Conservation (phyloP, 2,329 filamentous ascomycete genomes). For the Sporothrix phasma region DNA sequence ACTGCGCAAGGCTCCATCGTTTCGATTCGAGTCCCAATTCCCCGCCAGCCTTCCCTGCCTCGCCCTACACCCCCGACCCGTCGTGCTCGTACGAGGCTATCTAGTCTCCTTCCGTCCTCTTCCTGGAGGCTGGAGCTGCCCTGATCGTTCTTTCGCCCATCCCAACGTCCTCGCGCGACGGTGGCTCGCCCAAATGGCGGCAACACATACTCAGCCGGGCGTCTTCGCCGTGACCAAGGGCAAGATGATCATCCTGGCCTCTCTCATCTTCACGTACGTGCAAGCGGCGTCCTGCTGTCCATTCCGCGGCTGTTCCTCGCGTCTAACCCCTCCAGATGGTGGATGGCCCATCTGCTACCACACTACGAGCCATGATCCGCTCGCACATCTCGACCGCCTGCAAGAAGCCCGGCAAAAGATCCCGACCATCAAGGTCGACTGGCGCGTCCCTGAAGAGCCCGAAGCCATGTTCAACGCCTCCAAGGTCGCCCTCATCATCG, state of each 20-base stretch:
- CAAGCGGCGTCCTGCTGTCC: no score
- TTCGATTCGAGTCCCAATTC: not conserved
- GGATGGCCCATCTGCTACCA: conserved; percentile 35
- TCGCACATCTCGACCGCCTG: conserved; percentile 29
- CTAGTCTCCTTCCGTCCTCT: not conserved
- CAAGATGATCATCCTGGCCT: conserved; percentile 28
- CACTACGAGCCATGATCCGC: conserved; percentile 34
- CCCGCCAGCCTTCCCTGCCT: not conserved
- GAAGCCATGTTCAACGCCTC: conserved; percentile 35
- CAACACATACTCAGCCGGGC: conserved; percentile 17
- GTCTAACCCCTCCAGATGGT: conserved; percentile 32
- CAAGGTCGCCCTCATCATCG: conserved; percentile 44
- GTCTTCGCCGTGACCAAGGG: conserved; percentile 28
- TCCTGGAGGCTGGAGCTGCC: not conserved
- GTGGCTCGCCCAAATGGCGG: conserved; percentile 14
- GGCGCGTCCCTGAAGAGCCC: conserved; percentile 27
- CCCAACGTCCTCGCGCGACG: not conserved
- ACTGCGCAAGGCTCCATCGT: not conserved
- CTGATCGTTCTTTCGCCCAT: not conserved
- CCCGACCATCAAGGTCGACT: conserved; percentile 32
- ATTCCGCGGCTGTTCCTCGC: no score
- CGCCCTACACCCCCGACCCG: not conserved
- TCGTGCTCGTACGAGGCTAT: not conserved
- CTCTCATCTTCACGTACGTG: conserved; percentile 31
- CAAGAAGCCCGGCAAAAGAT: conserved; percentile 33